Base-by-base conservation (phyloP, 768 basidiomycete genomes). In the Stropharia rugosoannulata region DNA sequence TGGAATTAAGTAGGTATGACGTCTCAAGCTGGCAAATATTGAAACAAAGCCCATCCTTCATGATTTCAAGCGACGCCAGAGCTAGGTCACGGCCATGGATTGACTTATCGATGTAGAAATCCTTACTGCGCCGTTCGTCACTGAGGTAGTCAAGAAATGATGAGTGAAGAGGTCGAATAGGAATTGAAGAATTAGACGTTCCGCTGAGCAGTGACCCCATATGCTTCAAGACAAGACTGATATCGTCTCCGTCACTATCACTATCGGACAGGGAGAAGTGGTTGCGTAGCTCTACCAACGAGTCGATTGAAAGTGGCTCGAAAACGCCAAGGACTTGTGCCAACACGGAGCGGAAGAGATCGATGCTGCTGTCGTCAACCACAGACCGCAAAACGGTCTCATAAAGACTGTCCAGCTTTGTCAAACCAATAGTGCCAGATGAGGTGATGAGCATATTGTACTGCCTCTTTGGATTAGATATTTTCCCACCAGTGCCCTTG, bases 121-220 rank as follows among this genome's bases (percentile, higher is more conserved):
- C 52, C 2, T 53, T 55, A 27, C 66, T 65, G 9, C 69, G 67
- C 19, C 40, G 36, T 2, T 56, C 18, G 8, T 70, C 64, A 3
- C 56, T 53, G 16, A 74, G 54, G 49, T 69, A 75, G 42, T 75
- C 74, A 22, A 57, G 53, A 44, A 69, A 70, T 11, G 70, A 70
- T 10, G 58, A 59, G 36, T 72, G 70, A 12, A 59, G 22, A 37
- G 36, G 48, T 42, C 56, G 56, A 19, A 57, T 48, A 7, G 56
- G 29, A 15, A 40, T 19, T 16, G 50, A 52, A 8, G 42, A 40
- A 19, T 49, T 39, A 8, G 51, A 36, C 11, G 42, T 48, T 37
- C 56, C 57, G 53, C 45, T 49, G 15, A 49, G 51, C 41, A 58
- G 40, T 29, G 57, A 44, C 22, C 51, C 51, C 56, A 57, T 43